Conservation (phyloP, 2,329 filamentous ascomycete genomes). For the Fusarium nelsonii region DNA sequence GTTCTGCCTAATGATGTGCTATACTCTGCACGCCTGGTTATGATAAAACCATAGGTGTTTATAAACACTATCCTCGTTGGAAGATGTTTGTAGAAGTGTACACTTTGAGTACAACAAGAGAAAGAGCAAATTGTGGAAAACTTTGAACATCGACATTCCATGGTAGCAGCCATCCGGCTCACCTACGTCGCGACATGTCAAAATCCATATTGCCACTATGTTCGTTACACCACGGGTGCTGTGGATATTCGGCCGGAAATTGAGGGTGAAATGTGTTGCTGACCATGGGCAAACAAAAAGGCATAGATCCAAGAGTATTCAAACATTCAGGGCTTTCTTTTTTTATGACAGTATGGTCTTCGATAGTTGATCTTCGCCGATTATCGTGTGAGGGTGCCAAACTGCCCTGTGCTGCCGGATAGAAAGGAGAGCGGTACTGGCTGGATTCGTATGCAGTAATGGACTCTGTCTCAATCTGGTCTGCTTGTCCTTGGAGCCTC, state of each 20-base stretch:
- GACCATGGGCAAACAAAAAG: not conserved
- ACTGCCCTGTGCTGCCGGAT: not conserved
- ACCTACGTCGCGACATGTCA: not conserved
- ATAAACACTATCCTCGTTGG: too few species aligned
- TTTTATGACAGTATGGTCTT: not conserved
- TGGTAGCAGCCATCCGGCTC: not conserved
- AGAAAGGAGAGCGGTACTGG: slow-evolving; percentile 13
- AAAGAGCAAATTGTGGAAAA: not conserved
- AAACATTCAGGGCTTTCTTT: not conserved
- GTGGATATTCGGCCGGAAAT: not conserved
- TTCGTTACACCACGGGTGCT: not conserved
- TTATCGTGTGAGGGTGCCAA: slow-evolving; percentile 1
- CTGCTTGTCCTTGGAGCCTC: not conserved
- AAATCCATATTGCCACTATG: slow-evolving; percentile 1
- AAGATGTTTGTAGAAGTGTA: not conserved
- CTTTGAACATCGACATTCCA: not conserved
- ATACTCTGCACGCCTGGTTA: not conserved
- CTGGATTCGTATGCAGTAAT: not conserved
- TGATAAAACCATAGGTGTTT: not conserved
- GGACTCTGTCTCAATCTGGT: not conserved
- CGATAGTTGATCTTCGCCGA: not conserved
- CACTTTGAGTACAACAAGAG: too few species aligned
- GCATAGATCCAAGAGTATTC: not conserved
- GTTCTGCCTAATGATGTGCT: not conserved
- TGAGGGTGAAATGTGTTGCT: slow-evolving; percentile 1